These are phyloP conservation scores for Beauveria bassiana DNA, from an alignment of 2,329 filamentous ascomycete genomes.

Conservation along the genomic window DNA sequence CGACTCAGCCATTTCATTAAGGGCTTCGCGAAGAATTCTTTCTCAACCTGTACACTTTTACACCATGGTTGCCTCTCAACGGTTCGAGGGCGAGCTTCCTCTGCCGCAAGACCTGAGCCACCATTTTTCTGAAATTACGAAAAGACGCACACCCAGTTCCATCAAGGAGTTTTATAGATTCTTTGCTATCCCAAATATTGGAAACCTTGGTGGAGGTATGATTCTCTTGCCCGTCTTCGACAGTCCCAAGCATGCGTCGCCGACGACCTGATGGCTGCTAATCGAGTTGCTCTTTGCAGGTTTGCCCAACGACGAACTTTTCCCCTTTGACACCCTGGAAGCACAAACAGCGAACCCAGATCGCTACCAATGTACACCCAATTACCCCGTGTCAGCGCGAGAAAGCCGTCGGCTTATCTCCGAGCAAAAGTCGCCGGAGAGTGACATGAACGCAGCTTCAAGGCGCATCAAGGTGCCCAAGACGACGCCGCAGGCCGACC, in stretches of 20 bases:
- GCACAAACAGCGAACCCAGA: conserved; percentile 67
- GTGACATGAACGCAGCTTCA: conserved; percentile 29
- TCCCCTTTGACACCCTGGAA: conserved; percentile 87
- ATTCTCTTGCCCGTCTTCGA: conserved; percentile 2
- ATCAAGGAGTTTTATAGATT: conserved; percentile 85
- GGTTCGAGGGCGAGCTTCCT: conserved; percentile 7
- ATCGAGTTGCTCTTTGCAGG: conserved; percentile 37
- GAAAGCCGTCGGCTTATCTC: conserved; percentile 13
- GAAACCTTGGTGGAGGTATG: conserved; percentile 55
- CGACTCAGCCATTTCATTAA: neutral
- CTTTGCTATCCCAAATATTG: conserved; percentile 58
- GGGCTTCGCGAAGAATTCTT: neutral
- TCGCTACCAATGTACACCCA: conserved; percentile 65
- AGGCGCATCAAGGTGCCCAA: conserved; percentile 66
- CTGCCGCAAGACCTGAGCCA: conserved; percentile 69
- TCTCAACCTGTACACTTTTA: neutral
- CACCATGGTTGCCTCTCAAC: neutral
- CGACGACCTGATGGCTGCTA: neutral
- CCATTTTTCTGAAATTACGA: conserved; percentile 65
- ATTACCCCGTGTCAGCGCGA: conserved; percentile 36
- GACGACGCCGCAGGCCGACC: conserved; percentile 47
- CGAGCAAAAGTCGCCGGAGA: conserved; percentile 13
- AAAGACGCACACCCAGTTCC: conserved; percentile 52
- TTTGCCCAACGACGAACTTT: conserved; percentile 72
- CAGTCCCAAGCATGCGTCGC: neutral